Evolutionary conservation across 2,329 filamentous ascomycete genomes (phyloP).

Genomic region (Talaromyces islandicus): DNA sequence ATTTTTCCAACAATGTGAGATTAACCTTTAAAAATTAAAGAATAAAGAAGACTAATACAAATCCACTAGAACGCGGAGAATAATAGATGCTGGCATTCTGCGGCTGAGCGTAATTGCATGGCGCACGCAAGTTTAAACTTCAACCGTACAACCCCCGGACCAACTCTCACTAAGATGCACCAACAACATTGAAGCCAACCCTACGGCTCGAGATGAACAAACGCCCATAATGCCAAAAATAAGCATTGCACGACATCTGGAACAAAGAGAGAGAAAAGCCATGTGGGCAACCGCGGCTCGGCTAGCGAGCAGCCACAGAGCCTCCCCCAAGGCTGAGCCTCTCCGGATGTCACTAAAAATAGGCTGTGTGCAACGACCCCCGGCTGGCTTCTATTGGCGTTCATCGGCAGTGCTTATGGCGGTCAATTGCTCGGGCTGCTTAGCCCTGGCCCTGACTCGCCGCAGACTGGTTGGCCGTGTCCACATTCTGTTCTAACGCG

Average conservation of each 20-base stretch:
- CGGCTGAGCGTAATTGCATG: not conserved
- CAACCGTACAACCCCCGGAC: not conserved
- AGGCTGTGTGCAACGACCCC: not conserved
- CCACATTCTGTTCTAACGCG: not conserved
- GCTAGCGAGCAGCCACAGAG: not conserved
- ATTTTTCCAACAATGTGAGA: not conserved
- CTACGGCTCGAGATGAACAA: not conserved
- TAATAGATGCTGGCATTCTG: not conserved
- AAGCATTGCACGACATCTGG: not conserved
- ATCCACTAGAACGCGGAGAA: not conserved
- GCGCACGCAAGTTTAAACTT: not conserved
- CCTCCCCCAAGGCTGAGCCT: not conserved
- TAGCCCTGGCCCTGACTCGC: not conserved
- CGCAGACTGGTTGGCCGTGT: not conserved
- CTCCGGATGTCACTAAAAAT: not conserved
- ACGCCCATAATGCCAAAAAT: not conserved
- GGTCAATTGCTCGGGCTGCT: not conserved
- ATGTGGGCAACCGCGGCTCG: not conserved
- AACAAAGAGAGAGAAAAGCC: not conserved
- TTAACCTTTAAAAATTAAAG: not conserved
- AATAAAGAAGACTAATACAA: not conserved
- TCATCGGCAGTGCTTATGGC: not conserved
- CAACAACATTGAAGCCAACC: not conserved
- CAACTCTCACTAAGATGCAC: not conserved
- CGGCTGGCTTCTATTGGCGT: no score